phyloP scores from a whole-genome alignment of 108 stramenopile species.

The Pinguiococcus pyrenoidosus region DNA sequence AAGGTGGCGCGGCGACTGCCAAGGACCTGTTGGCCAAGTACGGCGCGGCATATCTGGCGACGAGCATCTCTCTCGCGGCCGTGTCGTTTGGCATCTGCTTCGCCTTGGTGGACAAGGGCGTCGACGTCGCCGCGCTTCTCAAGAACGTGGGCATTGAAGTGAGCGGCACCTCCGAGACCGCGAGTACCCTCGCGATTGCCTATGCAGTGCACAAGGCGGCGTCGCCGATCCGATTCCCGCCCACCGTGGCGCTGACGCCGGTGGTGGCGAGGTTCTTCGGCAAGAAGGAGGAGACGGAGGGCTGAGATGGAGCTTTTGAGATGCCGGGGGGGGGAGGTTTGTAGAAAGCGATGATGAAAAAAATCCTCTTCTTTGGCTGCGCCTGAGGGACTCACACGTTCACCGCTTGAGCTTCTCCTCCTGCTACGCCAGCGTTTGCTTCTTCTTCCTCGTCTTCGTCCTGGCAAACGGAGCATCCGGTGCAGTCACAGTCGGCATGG shows the following conservation, averaged over 20 bases:
- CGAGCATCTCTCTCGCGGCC: constrained; percentile 77
- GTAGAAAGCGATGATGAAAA: no score
- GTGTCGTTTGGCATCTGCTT: constrained; percentile 75
- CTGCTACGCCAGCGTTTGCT: no score
- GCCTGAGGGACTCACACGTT: no score
- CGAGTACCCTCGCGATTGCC: constrained; percentile 81
- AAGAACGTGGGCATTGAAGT: constrained; percentile 62
- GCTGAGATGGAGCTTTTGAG: neutral
- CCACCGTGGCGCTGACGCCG: constrained; percentile 83
- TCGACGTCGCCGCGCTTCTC: constrained; percentile 63
- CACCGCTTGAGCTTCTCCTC: no score
- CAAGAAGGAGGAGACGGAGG: constrained; percentile 39
- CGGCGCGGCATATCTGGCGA: constrained; percentile 74
- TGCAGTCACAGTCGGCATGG: no score
- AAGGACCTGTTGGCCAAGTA: constrained; percentile 51
- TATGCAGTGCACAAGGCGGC: constrained; percentile 93
- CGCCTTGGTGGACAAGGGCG: constrained; percentile 62
- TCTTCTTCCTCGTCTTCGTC: no score
- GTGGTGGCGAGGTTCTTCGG: constrained; percentile 81
- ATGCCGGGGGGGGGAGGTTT: no score
- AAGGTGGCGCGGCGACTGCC: constrained; percentile 52
- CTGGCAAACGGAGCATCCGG: no score
- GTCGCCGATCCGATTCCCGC: constrained; percentile 86
- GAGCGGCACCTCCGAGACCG: constrained; percentile 51
- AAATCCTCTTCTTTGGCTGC: no score